These are phyloP conservation scores for Porcisia hertigi DNA, from an alignment of 208 protist species.

Conservation along the genomic window DNA sequence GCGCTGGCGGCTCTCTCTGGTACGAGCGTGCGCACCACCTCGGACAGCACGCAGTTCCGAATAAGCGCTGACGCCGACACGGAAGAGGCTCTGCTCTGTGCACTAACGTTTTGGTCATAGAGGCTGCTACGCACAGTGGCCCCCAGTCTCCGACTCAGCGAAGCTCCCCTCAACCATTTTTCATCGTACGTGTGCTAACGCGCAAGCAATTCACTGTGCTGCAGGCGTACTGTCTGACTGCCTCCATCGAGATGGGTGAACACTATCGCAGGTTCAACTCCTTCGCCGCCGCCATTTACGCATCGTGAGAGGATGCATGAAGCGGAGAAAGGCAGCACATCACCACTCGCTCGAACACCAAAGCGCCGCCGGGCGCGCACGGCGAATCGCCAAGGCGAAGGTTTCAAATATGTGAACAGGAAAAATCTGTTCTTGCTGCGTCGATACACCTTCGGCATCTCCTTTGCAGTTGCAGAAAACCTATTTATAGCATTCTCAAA, in stretches of 20 bases:
- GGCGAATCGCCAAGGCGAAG: slow-evolving; percentile 32
- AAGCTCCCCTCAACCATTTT: background rate
- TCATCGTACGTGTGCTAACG: slow-evolving; percentile 14
- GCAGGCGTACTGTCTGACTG: slow-evolving; percentile 10
- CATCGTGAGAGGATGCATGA: background rate
- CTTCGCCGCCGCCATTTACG: slow-evolving; percentile 7
- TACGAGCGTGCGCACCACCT: slow-evolving; percentile 1
- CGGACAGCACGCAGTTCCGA: background rate
- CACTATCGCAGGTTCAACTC: background rate
- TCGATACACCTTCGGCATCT: slow-evolving; percentile 14
- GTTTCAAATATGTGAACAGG: slow-evolving; percentile 25
- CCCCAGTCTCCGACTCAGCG: background rate
- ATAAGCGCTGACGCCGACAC: no score
- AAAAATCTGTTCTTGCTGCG: slow-evolving; percentile 29
- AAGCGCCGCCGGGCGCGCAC: slow-evolving; percentile 9
- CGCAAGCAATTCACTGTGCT: slow-evolving; percentile 13
- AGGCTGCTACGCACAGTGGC: background rate
- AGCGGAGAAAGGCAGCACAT: slow-evolving; percentile 4
- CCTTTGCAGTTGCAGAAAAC: slow-evolving; percentile 10
- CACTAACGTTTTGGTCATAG: background rate
- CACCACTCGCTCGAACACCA: slow-evolving; percentile 12
- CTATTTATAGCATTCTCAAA: slow-evolving; percentile 21
- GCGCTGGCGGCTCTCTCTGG: slow-evolving; percentile 7
- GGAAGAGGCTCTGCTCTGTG: background rate
- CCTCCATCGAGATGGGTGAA: slow-evolving; percentile 13